Conservation (phyloP, 345 rosid species). For the Salix dunnii region DNA sequence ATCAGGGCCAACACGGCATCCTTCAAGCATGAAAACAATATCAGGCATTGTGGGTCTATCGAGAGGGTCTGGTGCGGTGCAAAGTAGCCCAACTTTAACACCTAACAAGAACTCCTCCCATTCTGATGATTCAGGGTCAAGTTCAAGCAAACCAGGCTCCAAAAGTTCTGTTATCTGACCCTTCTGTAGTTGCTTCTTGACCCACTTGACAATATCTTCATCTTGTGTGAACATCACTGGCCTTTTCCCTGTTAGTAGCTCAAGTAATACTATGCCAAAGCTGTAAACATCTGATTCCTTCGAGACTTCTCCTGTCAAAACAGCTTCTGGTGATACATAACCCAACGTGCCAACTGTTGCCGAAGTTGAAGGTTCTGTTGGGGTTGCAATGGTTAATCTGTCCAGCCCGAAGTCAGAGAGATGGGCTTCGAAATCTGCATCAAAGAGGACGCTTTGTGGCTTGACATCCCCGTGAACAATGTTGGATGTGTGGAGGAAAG, state of each 20-base stretch:
- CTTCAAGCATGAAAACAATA: slow-evolving; percentile 95
- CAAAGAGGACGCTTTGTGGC: slow-evolving; percentile 87
- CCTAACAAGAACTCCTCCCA: slow-evolving; percentile 97
- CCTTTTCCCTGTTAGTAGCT: slow-evolving; percentile 76
- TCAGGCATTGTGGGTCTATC: slow-evolving; percentile 87
- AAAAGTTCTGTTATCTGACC: slow-evolving; percentile 79
- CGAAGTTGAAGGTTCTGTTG: slow-evolving; percentile 58
- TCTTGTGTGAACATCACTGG: slow-evolving; percentile 89
- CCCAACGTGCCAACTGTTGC: slow-evolving; percentile 69
- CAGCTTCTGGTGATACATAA: slow-evolving; percentile 76
- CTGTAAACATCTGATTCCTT: slow-evolving; percentile 88
- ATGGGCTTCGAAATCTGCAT: slow-evolving; percentile 95
- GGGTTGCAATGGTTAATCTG: slow-evolving; percentile 43
- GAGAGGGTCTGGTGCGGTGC: slow-evolving; percentile 81
- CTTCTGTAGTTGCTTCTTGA: slow-evolving; percentile 81
- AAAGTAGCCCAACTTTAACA: slow-evolving; percentile 84
- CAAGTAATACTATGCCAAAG: slow-evolving; percentile 83
- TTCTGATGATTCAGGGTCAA: slow-evolving; percentile 92
- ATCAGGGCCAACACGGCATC: slow-evolving; percentile 92
- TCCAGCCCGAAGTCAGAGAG: slow-evolving; percentile 82
- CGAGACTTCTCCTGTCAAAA: slow-evolving; percentile 50
- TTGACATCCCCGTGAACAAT: slow-evolving; percentile 86
- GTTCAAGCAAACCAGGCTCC: slow-evolving; percentile 86
- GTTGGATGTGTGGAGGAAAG: slow-evolving; percentile 75
- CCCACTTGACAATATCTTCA: slow-evolving; percentile 97